A percentile compares a stretch with the other conserved stretches of the same genome.
These are phyloP conservation scores for Thermochaetoides thermophila DNA, from an alignment of 495 filamentous ascomycete species.

Conservation along the genomic window DNA sequence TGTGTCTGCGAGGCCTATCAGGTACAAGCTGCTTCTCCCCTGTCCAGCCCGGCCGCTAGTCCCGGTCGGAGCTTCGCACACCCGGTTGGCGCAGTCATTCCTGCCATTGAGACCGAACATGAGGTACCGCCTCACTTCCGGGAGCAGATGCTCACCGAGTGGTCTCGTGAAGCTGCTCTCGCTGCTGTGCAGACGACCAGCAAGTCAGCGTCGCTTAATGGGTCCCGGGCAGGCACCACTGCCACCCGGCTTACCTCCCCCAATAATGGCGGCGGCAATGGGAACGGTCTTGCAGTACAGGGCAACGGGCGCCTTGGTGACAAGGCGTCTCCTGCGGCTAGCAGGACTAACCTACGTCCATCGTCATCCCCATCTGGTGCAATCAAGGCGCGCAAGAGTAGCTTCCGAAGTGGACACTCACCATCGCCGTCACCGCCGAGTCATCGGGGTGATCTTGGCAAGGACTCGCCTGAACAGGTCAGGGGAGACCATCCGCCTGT, in stretches of 20 bases:
- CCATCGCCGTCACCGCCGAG: conserved; percentile 33
- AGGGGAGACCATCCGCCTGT: conserved; percentile 39
- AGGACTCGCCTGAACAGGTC: too few relatives aligned
- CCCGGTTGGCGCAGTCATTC: conserved; percentile 37
- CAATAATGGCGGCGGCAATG: conserved; percentile 33
- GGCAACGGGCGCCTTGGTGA: conserved; percentile 14
- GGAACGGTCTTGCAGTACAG: conserved; percentile 27
- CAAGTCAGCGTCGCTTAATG: conserved; percentile 54
- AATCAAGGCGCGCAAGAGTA: conserved; percentile 24
- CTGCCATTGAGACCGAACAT: conserved; percentile 18
- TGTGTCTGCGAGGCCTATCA: conserved; percentile 56
- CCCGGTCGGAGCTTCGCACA: conserved; percentile 51
- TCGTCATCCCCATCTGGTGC: conserved; percentile 18
- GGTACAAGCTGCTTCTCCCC: conserved; percentile 39
- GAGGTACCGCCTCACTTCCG: conserved; percentile 37
- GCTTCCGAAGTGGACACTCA: conserved; percentile 32
- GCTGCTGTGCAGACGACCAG: conserved; percentile 51
- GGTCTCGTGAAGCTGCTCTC: conserved; percentile 60
- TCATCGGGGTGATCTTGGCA: too few relatives aligned
- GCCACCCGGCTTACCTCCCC: conserved; percentile 38
- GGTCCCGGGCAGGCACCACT: conserved; percentile 50
- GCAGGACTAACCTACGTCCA: conserved; percentile 27
- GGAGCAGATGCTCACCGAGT: conserved; percentile 54
- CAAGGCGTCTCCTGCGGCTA: conserved; percentile 24
- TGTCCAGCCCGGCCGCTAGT: conserved; percentile 54